Evolutionary conservation across 1,139 yeast genomes (phyloP).

Genomic region (Blastobotrys arbuscula): DNA sequence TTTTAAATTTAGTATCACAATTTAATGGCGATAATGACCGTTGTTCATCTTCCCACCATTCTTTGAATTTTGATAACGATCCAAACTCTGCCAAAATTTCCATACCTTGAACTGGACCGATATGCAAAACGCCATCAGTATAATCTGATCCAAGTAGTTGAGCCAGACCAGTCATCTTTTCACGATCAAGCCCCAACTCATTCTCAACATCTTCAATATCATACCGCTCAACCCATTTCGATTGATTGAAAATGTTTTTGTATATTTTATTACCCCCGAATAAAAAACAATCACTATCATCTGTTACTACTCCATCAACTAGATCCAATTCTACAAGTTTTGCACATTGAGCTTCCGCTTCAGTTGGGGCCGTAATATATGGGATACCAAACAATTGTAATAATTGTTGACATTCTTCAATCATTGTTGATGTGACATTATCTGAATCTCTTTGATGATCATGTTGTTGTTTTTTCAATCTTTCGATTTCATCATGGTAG

Average conservation of each 20-base stretch:
- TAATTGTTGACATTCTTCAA: slow-evolving; percentile 83
- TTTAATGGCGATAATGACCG: slow-evolving; percentile 6
- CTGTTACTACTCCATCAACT: slow-evolving; percentile 95
- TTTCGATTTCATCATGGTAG: slow-evolving; percentile 51
- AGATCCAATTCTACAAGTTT: slow-evolving; percentile 56
- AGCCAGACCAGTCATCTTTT: slow-evolving; percentile 70
- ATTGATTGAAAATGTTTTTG: slow-evolving; percentile 91
- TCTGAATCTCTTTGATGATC: slow-evolving; percentile 83
- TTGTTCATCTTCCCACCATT: slow-evolving; percentile 53
- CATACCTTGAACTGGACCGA: slow-evolving; percentile 91
- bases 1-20: slow-evolving; percentile 30
- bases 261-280: slow-evolving; percentile 86
- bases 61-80: slow-evolving; percentile 39
- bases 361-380: slow-evolving; percentile 92
- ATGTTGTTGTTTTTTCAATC: slow-evolving; percentile 45
- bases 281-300: slow-evolving; percentile 93
- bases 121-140: slow-evolving; percentile 83
- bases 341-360: slow-evolving; percentile 98
- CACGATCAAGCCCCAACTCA: slow-evolving; percentile 60
- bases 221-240: slow-evolving; percentile 87
- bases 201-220: slow-evolving; percentile 51
- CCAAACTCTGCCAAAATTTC: slow-evolving; percentile 85
- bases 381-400: slow-evolving; percentile 88
- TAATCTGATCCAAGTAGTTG: slow-evolving; percentile 87
- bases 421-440: slow-evolving; percentile 82